These are phyloP conservation scores for Geum urbanum DNA, from an alignment of 306 rosid genomes.

Conservation along the genomic window DNA sequence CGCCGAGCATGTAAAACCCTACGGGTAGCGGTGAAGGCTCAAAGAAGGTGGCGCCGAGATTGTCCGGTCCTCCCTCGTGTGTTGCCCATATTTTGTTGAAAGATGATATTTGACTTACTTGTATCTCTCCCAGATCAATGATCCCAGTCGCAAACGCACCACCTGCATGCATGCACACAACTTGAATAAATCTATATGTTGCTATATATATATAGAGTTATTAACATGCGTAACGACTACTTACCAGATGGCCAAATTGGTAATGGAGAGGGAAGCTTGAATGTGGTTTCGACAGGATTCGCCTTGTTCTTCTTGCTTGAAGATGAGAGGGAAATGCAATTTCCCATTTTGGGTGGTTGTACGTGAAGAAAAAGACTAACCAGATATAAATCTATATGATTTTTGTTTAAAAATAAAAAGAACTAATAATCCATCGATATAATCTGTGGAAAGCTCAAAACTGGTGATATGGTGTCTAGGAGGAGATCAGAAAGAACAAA, in stretches of 20 bases:
- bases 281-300: conserved; percentile 41
- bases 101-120: conserved; percentile 47
- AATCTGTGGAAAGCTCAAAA: background rate
- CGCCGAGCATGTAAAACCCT: conserved; percentile 61
- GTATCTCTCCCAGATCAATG: conserved; percentile 64
- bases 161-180: conserved; percentile 21
- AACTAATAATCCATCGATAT: background rate
- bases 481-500: conserved; percentile 3
- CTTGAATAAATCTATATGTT: background rate
- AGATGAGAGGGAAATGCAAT: conserved; percentile 17
- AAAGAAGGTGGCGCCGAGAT: conserved; percentile 50
- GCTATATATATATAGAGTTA: background rate
- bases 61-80: conserved; percentile 54
- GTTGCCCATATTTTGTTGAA: conserved; percentile 56
- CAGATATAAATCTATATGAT: background rate
- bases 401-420: background rate
- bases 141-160: conserved; percentile 52
- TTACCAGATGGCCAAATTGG: conserved; percentile 42
- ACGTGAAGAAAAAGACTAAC: background rate
- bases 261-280: conserved; percentile 52
- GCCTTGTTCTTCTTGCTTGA: conserved; percentile 24
- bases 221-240: conserved; percentile 13
- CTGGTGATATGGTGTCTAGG: background rate
- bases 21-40: conserved; percentile 66
- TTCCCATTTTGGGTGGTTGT: conserved; percentile 31